phyloP scores from a whole-genome alignment of 176 grass and related monocot genomes.

The Ensete ventricosum region DNA sequence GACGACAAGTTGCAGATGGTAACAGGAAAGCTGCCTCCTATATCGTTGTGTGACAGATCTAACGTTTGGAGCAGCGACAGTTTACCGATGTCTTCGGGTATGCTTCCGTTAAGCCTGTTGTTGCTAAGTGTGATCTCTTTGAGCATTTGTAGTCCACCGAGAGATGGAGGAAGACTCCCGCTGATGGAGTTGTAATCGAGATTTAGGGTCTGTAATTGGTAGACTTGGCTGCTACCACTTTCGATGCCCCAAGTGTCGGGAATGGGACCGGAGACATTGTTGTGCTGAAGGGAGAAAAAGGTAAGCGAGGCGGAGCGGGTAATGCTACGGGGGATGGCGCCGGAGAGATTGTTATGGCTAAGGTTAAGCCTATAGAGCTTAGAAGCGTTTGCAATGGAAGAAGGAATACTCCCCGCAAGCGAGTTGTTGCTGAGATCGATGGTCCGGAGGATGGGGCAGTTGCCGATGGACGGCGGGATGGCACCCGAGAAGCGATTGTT shows the following conservation, averaged over 20 bases:
- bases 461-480: conserved; percentile 35
- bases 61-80: conserved; percentile 42
- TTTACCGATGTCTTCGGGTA: conserved; percentile 32
- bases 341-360: conserved; percentile 40
- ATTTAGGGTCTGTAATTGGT: conserved; percentile 35
- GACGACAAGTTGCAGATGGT: conserved; percentile 36
- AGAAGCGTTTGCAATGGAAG: conserved; percentile 42
- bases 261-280: conserved; percentile 46
- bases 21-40: conserved; percentile 43
- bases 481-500: conserved; percentile 62
- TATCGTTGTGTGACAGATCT: conserved; percentile 49
- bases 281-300: conserved; percentile 43
- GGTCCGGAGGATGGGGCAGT: conserved; percentile 33
- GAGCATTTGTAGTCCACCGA: conserved; percentile 27
- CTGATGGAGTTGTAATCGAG: conserved; percentile 32
- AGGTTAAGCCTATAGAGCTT: conserved; percentile 61
- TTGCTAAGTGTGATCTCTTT: conserved; percentile 32
- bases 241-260: conserved; percentile 25
- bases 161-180: conserved; percentile 27
- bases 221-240: not conserved
- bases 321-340: conserved; percentile 16
- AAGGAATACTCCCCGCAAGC: conserved; percentile 33
- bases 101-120: conserved; percentile 41
- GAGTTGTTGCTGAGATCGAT: conserved; percentile 52
- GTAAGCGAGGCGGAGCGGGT: conserved; percentile 24